Percentiles rank a stretch among this genome's conserved stretches.
phyloP scores from a whole-genome alignment of 2,329 filamentous ascomycete genomes.

The Blastomyces percursus region DNA sequence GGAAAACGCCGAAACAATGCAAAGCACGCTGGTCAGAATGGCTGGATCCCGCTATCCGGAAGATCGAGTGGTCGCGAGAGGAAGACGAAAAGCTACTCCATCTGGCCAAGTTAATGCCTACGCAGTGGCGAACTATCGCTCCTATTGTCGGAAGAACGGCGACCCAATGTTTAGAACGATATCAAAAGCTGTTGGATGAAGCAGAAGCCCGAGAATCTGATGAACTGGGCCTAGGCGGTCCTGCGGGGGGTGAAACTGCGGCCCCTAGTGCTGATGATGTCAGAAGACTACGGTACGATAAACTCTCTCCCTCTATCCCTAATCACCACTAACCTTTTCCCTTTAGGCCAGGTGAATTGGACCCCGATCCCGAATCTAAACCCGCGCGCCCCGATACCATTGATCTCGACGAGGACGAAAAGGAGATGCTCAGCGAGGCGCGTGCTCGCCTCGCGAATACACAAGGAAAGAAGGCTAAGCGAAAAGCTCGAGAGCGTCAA shows the following conservation, averaged over 20 bases:
- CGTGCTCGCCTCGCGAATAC: constrained; percentile 93
- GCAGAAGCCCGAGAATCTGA: constrained; percentile 79
- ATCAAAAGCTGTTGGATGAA: constrained; percentile 92
- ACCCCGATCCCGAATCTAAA: constrained; percentile 95
- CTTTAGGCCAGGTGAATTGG: constrained; percentile 71
- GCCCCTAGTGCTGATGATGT: constrained; percentile 91
- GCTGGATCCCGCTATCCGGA: constrained; percentile 94
- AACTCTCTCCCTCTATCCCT: constrained; percentile 11
- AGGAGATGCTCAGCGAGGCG: constrained; percentile 98
- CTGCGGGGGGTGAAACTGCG: constrained; percentile 72
- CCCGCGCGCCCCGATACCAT: constrained; percentile 93
- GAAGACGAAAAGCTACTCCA: constrained; percentile 97
- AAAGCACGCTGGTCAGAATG: constrained; percentile 98
- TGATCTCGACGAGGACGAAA: constrained; percentile 96
- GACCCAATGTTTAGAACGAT: constrained; percentile 92
- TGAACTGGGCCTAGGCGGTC: constrained; percentile 70
- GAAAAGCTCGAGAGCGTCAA: constrained; percentile 90
- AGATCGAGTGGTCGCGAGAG: constrained; percentile 98
- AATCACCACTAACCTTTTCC: constrained; percentile 5
- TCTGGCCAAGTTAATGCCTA: constrained; percentile 95
- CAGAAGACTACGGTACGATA: constrained; percentile 54
- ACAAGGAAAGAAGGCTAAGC: constrained; percentile 97
- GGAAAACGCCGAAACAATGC: constrained; percentile 98
- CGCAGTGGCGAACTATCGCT: constrained; percentile 97
- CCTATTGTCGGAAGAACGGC: constrained; percentile 93